A percentile compares a stretch with the other conserved stretches of the same genome.
These are phyloP conservation scores for Saccharomycopsis vini DNA, from an alignment of 805 yeast species.

Conservation along the genomic window DNA sequence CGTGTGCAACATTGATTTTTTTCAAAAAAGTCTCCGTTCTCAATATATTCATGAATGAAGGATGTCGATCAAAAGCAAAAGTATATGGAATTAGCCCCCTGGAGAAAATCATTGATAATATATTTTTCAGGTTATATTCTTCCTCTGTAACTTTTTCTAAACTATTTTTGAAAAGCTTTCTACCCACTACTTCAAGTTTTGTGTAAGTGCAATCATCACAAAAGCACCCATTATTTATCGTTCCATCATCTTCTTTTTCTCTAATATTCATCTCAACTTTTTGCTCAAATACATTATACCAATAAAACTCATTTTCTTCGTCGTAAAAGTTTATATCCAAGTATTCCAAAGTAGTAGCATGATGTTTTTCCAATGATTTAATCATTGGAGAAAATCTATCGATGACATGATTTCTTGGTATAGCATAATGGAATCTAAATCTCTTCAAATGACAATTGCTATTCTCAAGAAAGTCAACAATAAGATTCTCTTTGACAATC, in stretches of 20 bases:
- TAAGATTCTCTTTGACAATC: slow-evolving; percentile 7
- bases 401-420: slow-evolving; percentile 4
- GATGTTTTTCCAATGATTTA: slow-evolving; percentile 4
- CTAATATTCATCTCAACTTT: slow-evolving; percentile 6
- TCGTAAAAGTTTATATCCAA: slow-evolving; percentile 14
- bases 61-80: slow-evolving; percentile 14
- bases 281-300: slow-evolving; percentile 15
- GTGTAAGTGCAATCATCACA: slow-evolving; percentile 9
- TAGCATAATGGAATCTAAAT: slow-evolving; percentile 15
- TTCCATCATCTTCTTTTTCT: not conserved
- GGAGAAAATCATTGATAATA: slow-evolving; percentile 4
- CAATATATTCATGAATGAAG: slow-evolving; percentile 7
- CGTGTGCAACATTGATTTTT: slow-evolving; percentile 2
- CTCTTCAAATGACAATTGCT: slow-evolving; percentile 5
- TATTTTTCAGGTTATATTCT: slow-evolving; percentile 6
- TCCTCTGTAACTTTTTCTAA: not conserved
- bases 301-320: slow-evolving; percentile 11
- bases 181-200: slow-evolving; percentile 2
- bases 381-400: slow-evolving; percentile 3
- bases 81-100: slow-evolving; percentile 13
- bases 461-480: slow-evolving; percentile 6
- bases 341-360: slow-evolving; percentile 4
- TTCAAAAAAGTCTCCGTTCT: slow-evolving; percentile 3
- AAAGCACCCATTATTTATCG: slow-evolving; percentile 1
- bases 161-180: not conserved